These are phyloP conservation scores for Ceratocystis variospora DNA, from an alignment of 2,329 filamentous ascomycete genomes.

Conservation along the genomic window DNA sequence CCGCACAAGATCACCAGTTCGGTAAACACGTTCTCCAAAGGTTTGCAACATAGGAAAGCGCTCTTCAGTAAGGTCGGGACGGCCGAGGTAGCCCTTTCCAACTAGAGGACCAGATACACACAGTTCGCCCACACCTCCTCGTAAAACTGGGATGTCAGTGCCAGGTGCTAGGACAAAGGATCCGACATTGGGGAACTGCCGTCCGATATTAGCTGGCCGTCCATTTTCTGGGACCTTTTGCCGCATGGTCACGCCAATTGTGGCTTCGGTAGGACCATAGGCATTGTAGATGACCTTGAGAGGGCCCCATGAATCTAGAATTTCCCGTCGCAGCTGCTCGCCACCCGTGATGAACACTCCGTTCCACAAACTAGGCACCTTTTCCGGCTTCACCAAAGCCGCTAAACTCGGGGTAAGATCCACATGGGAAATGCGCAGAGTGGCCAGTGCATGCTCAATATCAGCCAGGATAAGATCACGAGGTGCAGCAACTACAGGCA, in stretches of 20 bases:
- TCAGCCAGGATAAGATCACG: slow-evolving; percentile 79
- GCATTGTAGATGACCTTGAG: slow-evolving; percentile 78
- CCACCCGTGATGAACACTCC: slow-evolving; percentile 91
- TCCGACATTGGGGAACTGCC: slow-evolving; percentile 76
- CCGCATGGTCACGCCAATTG: slow-evolving; percentile 84
- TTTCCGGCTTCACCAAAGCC: slow-evolving; percentile 59
- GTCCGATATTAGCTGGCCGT: slow-evolving; percentile 76
- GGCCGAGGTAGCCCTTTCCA: slow-evolving; percentile 76
- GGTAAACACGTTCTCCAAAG: slow-evolving; percentile 55
- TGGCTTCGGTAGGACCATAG: slow-evolving; percentile 83
- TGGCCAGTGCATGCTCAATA: slow-evolving; percentile 56
- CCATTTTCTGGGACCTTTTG: slow-evolving; percentile 65
- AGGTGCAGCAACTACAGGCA: slow-evolving; percentile 68
- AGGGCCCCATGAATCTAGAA: slow-evolving; percentile 72
- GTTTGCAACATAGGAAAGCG: slow-evolving; percentile 53
- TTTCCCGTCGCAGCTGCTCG: slow-evolving; percentile 77
- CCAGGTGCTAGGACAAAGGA: slow-evolving; percentile 61
- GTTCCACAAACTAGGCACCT: slow-evolving; percentile 63
- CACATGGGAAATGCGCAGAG: slow-evolving; percentile 70
- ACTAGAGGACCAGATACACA: slow-evolving; percentile 80
- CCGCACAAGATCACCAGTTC: slow-evolving; percentile 78
- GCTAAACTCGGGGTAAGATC: slow-evolving; percentile 84
- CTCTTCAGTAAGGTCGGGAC: slow-evolving; percentile 60
- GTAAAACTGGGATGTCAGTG: slow-evolving; percentile 56
- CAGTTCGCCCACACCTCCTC: slow-evolving; percentile 72